Evolutionary conservation across 805 yeast genomes (phyloP), one percentile per base, ranked within the genome.

Genomic region (Zygosaccharomyces kombuchaensis): DNA sequence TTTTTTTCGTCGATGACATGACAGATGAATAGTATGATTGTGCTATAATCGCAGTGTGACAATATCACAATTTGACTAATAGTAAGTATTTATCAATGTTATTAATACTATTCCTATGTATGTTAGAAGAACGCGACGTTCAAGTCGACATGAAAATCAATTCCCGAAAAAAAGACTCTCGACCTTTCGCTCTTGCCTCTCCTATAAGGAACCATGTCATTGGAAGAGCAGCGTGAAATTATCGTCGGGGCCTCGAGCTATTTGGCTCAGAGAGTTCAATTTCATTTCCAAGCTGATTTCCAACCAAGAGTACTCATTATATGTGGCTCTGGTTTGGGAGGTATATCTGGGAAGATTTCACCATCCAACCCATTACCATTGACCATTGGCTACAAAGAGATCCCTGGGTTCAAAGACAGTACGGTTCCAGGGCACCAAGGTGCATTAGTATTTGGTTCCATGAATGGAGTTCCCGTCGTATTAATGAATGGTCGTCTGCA

Each of bases 251-350:
- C 59, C 26, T 44, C 48, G 23, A 52, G 50, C 22, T 50, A 44
- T 36, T 42, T 56, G 22, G 42, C 45, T 19, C 46, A 43, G 16
- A 44, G 50, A 14, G 26, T 56, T 4, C 42, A 45, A 25, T 48
- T 34, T 1, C 57, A 56, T 41, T 56, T 56, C 25, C 37, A 36
- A 34, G 38, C 26, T 6, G n/a, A 34, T 7, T 46, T 49, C 17
- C 36, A 41, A 3, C 96, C 96, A 2, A 69, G 78, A 48, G 81
- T 80, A 0, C 76, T 89, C 46, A 84, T 91, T 52, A 86, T 91
- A 43, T 90, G 97, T 67, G 99, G 99, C 6, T 86, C 96, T 4
- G 99, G 99, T 0, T 72, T 91, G 13, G 95, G 96, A 9, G 95
- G 95, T 0, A 82, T 91, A 40, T 83, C 90, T 1, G 72, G 76